A percentile compares a stretch with the other conserved stretches of the same genome.
Evolutionary conservation across 306 rosid species (phyloP).

Genomic region (Cicer judaicum): DNA sequence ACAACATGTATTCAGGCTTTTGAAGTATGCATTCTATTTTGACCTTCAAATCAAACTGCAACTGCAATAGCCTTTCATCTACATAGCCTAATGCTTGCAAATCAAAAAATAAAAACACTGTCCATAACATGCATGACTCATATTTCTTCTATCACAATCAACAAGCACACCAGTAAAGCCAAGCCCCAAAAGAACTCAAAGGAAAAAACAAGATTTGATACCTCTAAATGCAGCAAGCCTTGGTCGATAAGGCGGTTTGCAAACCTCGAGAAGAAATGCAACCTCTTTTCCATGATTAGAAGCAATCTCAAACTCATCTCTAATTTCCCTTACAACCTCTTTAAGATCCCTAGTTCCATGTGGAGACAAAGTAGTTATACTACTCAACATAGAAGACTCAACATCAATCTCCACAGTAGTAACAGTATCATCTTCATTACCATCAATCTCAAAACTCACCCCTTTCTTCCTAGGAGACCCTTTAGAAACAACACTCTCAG

Average conservation of each 20-base stretch:
- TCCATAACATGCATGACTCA: constrained; percentile 13
- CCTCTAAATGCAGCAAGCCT: constrained; percentile 72
- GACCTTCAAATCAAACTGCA: constrained; percentile 20
- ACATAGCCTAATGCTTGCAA: constrained; percentile 6
- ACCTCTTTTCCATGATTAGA: constrained; percentile 85
- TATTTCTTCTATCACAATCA: constrained; percentile 27
- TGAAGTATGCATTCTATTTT: background rate
- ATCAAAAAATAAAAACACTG: constrained; percentile 2
- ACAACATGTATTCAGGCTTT: background rate
- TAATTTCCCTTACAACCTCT: constrained; percentile 90
- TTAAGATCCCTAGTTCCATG: constrained; percentile 77
- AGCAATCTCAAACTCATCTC: constrained; percentile 85
- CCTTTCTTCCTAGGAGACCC: constrained; percentile 68
- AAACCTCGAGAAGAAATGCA: constrained; percentile 87
- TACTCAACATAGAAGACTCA: constrained; percentile 83
- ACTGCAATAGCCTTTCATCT: background rate
- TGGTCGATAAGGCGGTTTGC: constrained; percentile 79
- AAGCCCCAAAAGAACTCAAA: background rate
- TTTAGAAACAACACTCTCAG: constrained; percentile 60
- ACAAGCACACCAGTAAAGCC: background rate
- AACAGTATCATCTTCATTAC: constrained; percentile 54
- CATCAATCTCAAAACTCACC: constrained; percentile 71
- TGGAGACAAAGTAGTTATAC: constrained; percentile 71
- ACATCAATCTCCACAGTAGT: constrained; percentile 52
- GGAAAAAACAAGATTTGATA: constrained; percentile 29